Evolutionary conservation across 2,329 filamentous ascomycete species (phyloP).

Genomic region (Trichoderma sp.): DNA sequence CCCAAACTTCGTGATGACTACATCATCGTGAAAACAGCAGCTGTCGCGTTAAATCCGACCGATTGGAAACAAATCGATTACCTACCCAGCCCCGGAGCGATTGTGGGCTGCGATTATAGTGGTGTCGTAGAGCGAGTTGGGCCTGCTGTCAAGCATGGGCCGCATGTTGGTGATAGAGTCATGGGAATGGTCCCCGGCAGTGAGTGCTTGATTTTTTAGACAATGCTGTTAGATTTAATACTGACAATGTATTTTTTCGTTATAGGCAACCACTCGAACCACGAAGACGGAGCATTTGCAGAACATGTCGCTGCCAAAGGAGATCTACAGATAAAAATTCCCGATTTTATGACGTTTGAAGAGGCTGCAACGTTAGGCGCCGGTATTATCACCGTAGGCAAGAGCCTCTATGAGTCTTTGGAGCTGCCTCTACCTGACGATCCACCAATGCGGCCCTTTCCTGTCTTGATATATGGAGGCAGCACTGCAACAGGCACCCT

Average conservation of each 20-base stretch:
- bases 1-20: conserved; percentile 24
- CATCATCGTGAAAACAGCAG: conserved; percentile 34
- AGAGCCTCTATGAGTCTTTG: conserved; percentile 45
- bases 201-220: background rate
- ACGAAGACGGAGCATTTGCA: conserved; percentile 44
- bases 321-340: conserved; percentile 43
- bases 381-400: conserved; percentile 39
- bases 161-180: conserved; percentile 48
- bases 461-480: conserved; percentile 45
- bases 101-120: conserved; percentile 45
- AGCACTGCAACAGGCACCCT: conserved; percentile 57
- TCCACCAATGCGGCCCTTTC: conserved; percentile 35
- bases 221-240: background rate
- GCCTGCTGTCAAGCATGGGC: conserved; percentile 37
- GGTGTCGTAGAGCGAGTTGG: conserved; percentile 49
- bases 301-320: conserved; percentile 40
- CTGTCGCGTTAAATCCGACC: conserved; percentile 36
- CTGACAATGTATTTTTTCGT: no score
- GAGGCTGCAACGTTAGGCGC: conserved; percentile 45
- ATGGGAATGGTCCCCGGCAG: conserved; percentile 40
- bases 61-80: conserved; percentile 35
- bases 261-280: conserved; percentile 25
- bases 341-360: conserved; percentile 43
- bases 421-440: conserved; percentile 44
- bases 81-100: conserved; percentile 20